Evolutionary conservation across 495 filamentous ascomycete genomes (phyloP), one percentile per base, ranked within the genome.

Genomic region (Talaromyces wortmannii): DNA sequence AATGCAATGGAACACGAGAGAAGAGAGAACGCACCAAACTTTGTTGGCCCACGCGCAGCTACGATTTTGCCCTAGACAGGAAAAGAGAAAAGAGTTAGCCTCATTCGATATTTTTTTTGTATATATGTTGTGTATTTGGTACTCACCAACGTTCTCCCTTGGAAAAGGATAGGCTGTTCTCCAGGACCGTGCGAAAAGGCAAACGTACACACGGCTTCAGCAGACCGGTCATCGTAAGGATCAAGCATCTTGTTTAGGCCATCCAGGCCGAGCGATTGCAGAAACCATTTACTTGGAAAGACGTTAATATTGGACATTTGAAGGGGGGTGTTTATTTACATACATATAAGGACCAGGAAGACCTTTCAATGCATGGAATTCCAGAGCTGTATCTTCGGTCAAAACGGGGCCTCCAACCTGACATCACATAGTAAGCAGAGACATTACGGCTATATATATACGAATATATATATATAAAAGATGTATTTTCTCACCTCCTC

Each of bases 311-410:
- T 52, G 59, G 54, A 40, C 40, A 18, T n/a, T 42, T 42, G 50
- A 11, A 2, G 50, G 7, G 7, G 10, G 7, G 16, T 46, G 17
- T 13, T 46, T 15, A 15, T 15, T 31, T 16, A 68, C 83, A 46
- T 76, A 97, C 92, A 99, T 92, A 67, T 99, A 99, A 30, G 94
- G 91, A 3, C 94, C 94, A n/a, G 94, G 94, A 42, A 99, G 76
- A 11, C 89, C 91, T 57, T 88, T 82, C 48, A 96, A 74, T 8
- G 91, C 91, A 64, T 88, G 84, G 71, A 97, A 99, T 72, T 90
- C 92, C 30, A 99, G 78, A 62, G 88, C 90, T 11, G 94, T 97
- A 72, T 99, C 94, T 68, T 99, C 94, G 17, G 95, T 92, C 50
- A 99, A 78, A 33, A 96, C 95, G 13, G 94, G 91, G 0, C 92